These are phyloP conservation scores for Talaromyces sp. DNA, from an alignment of 2,329 filamentous ascomycete genomes.

Conservation along the genomic window DNA sequence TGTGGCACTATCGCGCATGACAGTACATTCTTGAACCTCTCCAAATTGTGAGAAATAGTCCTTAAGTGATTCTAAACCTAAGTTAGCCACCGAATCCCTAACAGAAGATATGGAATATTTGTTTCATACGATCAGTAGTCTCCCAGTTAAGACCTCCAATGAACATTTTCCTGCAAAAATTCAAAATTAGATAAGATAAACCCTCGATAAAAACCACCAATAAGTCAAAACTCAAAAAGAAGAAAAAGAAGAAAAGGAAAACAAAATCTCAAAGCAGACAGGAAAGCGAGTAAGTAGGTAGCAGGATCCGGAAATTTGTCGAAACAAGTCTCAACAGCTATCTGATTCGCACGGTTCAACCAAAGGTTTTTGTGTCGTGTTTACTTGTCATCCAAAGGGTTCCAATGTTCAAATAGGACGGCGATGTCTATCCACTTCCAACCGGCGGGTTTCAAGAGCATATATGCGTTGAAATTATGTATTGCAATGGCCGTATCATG, in stretches of 20 bases:
- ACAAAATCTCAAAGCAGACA: not conserved
- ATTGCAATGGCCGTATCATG: not conserved
- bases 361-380: not conserved
- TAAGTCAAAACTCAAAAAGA: not conserved
- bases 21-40: slow-evolving; percentile 94
- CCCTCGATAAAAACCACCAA: not conserved
- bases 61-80: slow-evolving; percentile 75
- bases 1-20: slow-evolving; percentile 96
- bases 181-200: slow-evolving; percentile 23
- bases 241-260: not conserved
- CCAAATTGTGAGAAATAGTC: slow-evolving; percentile 98
- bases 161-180: slow-evolving; percentile 84
- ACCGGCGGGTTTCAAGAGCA: not conserved
- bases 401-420: not conserved
- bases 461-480: not conserved
- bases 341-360: not conserved
- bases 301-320: not conserved
- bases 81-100: not conserved
- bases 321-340: not conserved
- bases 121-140: slow-evolving; percentile 84
- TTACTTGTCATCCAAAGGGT: not conserved
- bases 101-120: not conserved
- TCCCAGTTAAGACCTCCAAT: slow-evolving; percentile 99
- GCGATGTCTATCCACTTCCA: not conserved
- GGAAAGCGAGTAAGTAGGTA: too few species aligned